phyloP scores from a whole-genome alignment of 306 rosid genomes.

The Erythrophleum fordii region DNA sequence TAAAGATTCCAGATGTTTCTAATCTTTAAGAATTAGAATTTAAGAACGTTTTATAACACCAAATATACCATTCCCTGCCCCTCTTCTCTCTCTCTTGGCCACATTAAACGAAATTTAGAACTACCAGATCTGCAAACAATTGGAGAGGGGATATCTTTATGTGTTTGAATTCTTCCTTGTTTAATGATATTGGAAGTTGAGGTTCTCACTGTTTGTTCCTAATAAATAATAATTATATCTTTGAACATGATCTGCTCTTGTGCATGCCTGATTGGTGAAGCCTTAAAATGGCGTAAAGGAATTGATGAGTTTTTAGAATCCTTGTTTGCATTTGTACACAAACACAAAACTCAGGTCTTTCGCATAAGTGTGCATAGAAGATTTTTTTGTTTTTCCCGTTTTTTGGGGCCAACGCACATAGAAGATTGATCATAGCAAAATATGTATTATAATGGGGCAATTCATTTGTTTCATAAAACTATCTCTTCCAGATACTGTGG shows the following conservation, averaged over 20 bases:
- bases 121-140: not conserved
- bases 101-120: too few species aligned
- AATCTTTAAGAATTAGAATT: too few species aligned
- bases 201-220: not conserved
- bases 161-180: not conserved
- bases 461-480: constrained; percentile 23
- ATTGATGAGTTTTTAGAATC: not conserved
- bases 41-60: too few species aligned
- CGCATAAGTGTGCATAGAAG: not conserved
- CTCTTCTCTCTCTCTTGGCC: too few species aligned
- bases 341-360: not conserved
- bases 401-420: too few species aligned
- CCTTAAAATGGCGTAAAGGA: not conserved
- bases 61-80: too few species aligned
- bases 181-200: not conserved
- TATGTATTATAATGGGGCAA: not conserved
- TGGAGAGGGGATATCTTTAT: not conserved
- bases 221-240: not conserved
- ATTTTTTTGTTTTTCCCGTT: too few species aligned
- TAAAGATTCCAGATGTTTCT: too few species aligned
- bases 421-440: not conserved
- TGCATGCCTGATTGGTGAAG: not conserved
- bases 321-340: not conserved
- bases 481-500: constrained; percentile 14
- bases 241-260: too few species aligned